phyloP scores from a whole-genome alignment of 2,329 filamentous ascomycete genomes.

The Apiospora phragmitis region DNA sequence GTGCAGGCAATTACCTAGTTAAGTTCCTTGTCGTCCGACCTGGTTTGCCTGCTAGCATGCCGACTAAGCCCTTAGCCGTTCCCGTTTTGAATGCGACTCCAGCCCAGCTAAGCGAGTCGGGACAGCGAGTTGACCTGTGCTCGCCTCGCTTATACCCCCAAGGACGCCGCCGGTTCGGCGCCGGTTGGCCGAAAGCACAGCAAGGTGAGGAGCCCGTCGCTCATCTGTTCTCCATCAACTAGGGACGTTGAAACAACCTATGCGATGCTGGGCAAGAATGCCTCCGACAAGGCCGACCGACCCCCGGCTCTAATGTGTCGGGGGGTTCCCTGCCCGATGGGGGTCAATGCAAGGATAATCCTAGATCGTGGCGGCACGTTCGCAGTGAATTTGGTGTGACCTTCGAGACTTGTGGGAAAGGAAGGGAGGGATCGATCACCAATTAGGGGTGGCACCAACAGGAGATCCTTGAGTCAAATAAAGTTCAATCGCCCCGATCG shows the following conservation, averaged over 20 bases:
- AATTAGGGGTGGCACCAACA: neutral
- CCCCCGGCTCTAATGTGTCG: too few relatives aligned
- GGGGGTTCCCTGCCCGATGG: neutral
- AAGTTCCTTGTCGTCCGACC: too few relatives aligned
- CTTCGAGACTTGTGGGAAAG: neutral
- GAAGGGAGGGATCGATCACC: neutral
- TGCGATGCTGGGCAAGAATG: neutral
- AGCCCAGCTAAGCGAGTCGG: neutral
- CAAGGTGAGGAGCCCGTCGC: neutral
- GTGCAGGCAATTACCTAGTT: neutral
- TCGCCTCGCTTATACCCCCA: neutral
- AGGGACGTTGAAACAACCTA: neutral
- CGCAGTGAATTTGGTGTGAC: neutral
- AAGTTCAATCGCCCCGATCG: neutral
- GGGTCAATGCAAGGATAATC: neutral
- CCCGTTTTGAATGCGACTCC: neutral
- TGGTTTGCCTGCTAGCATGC: neutral
- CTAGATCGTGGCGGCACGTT: neutral
- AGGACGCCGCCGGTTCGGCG: neutral
- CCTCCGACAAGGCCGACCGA: neutral
- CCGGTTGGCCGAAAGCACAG: neutral
- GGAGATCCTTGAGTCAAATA: neutral
- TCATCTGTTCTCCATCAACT: neutral
- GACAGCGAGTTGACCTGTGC: neutral
- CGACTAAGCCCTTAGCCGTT: neutral